phyloP scores from a whole-genome alignment of 306 rosid genomes.

The Ceratonia siliqua region DNA sequence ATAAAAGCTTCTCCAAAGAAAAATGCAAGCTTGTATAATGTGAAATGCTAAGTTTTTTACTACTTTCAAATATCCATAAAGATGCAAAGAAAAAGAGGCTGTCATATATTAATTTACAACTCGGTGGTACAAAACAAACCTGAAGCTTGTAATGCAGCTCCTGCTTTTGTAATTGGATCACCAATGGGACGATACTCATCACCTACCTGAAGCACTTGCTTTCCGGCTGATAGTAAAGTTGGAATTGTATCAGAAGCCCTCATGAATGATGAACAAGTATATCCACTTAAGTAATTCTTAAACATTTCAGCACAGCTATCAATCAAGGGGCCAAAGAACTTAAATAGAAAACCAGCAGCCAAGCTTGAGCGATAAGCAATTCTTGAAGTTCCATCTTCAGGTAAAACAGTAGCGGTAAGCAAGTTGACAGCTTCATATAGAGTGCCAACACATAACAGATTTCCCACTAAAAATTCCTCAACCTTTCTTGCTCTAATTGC shows the following conservation, averaged over 20 bases:
- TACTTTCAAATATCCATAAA: neutral
- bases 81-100: neutral
- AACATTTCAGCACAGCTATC: slow-evolving; percentile 28
- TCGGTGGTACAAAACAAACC: slow-evolving; percentile 49
- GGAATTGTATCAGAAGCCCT: slow-evolving; percentile 28
- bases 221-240: slow-evolving; percentile 57
- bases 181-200: slow-evolving; percentile 69
- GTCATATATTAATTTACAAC: neutral
- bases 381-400: slow-evolving; percentile 55
- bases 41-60: neutral
- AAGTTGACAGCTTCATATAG: slow-evolving; percentile 49
- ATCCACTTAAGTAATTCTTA: slow-evolving; percentile 31
- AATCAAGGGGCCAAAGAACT: slow-evolving; percentile 65
- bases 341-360: slow-evolving; percentile 67
- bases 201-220: slow-evolving; percentile 54
- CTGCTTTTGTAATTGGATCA: slow-evolving; percentile 60
- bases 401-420: slow-evolving; percentile 45
- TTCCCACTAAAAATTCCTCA: slow-evolving; percentile 54
- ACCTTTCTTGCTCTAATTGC: slow-evolving; percentile 59
- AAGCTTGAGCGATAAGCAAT: slow-evolving; percentile 71
- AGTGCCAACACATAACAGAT: slow-evolving; percentile 34
- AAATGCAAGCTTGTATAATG: neutral
- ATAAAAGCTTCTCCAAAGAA: neutral
- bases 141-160: slow-evolving; percentile 84
- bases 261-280: neutral